phyloP scores from a whole-genome alignment of 176 grass and related monocot genomes.

The Aegilops sharonensis region DNA sequence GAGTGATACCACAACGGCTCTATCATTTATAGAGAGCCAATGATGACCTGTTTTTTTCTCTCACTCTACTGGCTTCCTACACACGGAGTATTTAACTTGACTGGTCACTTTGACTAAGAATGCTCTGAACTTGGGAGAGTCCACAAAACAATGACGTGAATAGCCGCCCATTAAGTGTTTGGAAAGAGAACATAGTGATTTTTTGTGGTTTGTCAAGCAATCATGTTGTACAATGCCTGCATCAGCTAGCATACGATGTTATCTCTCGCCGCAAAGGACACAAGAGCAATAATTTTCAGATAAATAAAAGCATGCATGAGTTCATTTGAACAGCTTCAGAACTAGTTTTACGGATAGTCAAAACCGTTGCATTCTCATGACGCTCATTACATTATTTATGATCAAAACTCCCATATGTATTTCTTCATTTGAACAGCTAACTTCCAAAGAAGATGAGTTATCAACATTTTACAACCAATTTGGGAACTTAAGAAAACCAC shows the following conservation, averaged over 20 bases:
- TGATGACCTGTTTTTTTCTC: background rate
- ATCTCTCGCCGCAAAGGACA: background rate
- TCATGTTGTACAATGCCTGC: background rate
- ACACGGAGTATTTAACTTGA: background rate
- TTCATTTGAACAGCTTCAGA: background rate
- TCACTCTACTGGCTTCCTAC: background rate
- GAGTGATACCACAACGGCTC: background rate
- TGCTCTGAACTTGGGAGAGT: background rate
- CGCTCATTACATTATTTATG: too few species aligned
- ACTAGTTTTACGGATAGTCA: background rate
- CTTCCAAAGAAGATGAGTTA: too few species aligned
- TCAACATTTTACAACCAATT: too few species aligned
- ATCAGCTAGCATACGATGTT: background rate
- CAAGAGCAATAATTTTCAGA: background rate
- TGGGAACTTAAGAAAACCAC: too few species aligned
- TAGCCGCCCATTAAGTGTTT: background rate
- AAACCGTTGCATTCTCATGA: background rate
- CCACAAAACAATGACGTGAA: background rate
- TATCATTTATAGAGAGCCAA: background rate
- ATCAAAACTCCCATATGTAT: too few species aligned
- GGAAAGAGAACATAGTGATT: background rate
- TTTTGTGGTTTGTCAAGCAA: background rate
- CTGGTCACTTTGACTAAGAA: background rate
- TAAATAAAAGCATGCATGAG: background rate
- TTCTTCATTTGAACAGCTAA: too few species aligned